Base-by-base conservation (phyloP, 352 stramenopile species). In the Pythium periplocum region DNA sequence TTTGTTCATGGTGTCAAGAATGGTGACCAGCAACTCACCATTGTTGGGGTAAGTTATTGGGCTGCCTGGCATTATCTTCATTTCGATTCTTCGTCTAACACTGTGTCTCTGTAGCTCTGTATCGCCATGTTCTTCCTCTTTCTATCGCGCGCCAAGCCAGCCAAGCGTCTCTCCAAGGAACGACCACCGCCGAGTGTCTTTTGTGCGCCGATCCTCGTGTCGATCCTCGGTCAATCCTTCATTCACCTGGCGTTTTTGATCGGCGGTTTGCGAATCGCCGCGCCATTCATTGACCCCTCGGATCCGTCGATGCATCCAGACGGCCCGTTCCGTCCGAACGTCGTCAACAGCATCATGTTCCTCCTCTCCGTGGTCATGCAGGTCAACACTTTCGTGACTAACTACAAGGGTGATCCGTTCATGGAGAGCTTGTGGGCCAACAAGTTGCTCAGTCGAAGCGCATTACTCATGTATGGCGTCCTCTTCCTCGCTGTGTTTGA, bases 1-100 rank as follows among this genome's bases (percentile, higher is more conserved):
- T 98, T 96, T 66, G 75, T 98, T 12, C 69, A 94, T 44, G 96
- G 96, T 8, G 92, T 98, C 45, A 98, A 98, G 67, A 95, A 98
- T 55, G 95, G 92, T 26, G 96, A 98, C 70, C 75, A 80, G 37
- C 93, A 98, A 58, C 66, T 97, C 51, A 86, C 71, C 5, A 51
- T 77, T 47, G 53, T 78, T 17, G 73, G 73, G 43, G 70, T 83
- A 40, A 30, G 62, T 69, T 36, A 7, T 42, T 53, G 6, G 6
- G n/a, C 55, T 44, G 31, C 9, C 12, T 7, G 51, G 8, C 26
- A 5, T 7, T 50, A 42, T 59, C 32, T 0, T 10, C 0, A 12
- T 32, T 1, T 9, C 50, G 51, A 17, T 46, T 37, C 5, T 61
- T 9, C 26, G 36, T 43, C 8, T 44, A 33, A 10, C 4, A 30